Evolutionary conservation across 2,329 filamentous ascomycete genomes (phyloP).

Genomic region (Capronia americana): DNA sequence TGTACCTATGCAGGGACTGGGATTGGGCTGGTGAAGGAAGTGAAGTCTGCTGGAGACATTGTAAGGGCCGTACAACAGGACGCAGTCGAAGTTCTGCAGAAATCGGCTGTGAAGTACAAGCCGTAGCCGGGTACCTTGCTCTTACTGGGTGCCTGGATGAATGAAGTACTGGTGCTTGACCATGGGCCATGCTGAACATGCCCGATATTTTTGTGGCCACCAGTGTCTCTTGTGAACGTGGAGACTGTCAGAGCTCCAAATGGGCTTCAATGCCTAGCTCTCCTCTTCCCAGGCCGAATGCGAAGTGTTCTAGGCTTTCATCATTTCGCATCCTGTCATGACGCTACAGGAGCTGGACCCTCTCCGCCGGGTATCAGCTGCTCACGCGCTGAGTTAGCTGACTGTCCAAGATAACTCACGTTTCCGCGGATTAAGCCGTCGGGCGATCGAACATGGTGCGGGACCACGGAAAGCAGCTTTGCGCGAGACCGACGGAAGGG

Average conservation of each 20-base stretch:
- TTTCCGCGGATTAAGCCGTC: background rate
- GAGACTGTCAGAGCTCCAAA: background rate
- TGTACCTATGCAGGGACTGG: constrained; percentile 69
- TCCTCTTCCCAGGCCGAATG: background rate
- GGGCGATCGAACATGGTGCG: background rate
- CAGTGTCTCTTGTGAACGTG: background rate
- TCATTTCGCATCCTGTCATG: background rate
- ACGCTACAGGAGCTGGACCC: constrained; percentile 57
- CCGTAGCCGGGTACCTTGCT: background rate
- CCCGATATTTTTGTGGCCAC: background rate
- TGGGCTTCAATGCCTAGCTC: background rate
- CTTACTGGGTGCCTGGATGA: background rate
- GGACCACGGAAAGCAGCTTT: background rate
- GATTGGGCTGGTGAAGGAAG: constrained; percentile 62
- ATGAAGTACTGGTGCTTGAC: background rate
- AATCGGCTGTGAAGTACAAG: constrained; percentile 24
- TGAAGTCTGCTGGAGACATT: constrained; percentile 60
- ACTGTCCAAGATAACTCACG: background rate
- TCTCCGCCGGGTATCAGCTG: constrained; percentile 81
- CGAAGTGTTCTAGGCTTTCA: background rate
- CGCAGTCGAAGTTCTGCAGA: constrained; percentile 31
- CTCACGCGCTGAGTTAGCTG: constrained; percentile 17
- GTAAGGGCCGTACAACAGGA: constrained; percentile 43
- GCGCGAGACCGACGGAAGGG: background rate
- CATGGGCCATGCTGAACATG: background rate